Conservation (phyloP, 106 monocot genomes). For the Dactylorhiza incarnata region DNA sequence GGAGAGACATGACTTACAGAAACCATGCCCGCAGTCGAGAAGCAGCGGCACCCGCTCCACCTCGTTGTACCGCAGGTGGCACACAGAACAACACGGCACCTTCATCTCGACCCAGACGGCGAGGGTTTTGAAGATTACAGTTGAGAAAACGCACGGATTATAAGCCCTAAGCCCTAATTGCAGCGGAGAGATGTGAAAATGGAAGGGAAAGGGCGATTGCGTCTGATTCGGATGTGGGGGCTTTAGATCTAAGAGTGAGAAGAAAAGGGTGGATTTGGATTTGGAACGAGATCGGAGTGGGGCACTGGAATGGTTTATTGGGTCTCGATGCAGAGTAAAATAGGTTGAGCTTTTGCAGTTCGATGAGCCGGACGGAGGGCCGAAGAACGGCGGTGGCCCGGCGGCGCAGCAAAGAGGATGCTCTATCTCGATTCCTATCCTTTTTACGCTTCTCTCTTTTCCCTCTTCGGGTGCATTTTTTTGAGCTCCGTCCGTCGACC, state of each 20-base stretch:
- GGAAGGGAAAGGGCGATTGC: not conserved
- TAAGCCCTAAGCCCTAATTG: conserved; percentile 6
- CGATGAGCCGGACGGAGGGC: too few species aligned
- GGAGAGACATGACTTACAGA: conserved; percentile 80
- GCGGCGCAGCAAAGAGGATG: not conserved
- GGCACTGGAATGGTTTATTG: not conserved
- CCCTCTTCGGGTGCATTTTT: not conserved
- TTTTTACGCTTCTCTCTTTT: not conserved
- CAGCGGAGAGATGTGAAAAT: not conserved
- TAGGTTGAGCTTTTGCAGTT: not conserved
- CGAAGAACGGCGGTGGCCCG: not conserved
- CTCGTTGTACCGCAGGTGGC: conserved; percentile 87
- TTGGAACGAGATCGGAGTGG: not conserved
- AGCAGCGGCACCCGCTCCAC: conserved; percentile 72
- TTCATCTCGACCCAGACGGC: conserved; percentile 31
- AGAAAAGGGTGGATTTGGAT: not conserved
- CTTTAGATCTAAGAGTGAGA: not conserved
- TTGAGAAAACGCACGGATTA: not conserved
- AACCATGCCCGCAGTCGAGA: conserved; percentile 93
- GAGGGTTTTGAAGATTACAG: not conserved
- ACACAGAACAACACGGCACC: conserved; percentile 92
- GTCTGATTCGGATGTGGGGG: not conserved
- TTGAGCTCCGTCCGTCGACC: conserved; percentile 6
- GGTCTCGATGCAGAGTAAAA: not conserved
- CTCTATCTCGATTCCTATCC: conserved; percentile 1